A percentile compares a stretch with the other conserved stretches of the same genome.
Evolutionary conservation across 306 rosid genomes (phyloP).

Genomic region (Medicago lupulina): DNA sequence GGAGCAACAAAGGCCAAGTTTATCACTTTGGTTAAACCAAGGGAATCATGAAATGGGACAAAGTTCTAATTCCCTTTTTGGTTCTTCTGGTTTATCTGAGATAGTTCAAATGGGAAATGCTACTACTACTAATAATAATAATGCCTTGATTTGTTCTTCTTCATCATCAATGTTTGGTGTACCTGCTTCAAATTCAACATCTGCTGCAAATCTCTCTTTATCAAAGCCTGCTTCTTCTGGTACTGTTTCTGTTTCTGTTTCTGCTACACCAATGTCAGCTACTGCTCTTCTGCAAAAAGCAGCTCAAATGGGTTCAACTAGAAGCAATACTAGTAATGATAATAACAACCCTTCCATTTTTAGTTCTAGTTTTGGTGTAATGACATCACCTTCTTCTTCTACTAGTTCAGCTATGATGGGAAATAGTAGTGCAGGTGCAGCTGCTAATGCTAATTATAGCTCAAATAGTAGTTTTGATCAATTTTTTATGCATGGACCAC

Average conservation of each 20-base stretch:
- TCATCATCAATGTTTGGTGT: slow-evolving; percentile 48
- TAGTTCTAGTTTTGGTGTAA: slow-evolving; percentile 60
- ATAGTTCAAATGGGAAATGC: slow-evolving; percentile 58
- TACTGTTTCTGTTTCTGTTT: slow-evolving; percentile 23
- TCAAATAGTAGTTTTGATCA: slow-evolving; percentile 49
- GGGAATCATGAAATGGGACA: slow-evolving; percentile 54
- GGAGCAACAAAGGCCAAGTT: slow-evolving; percentile 58
- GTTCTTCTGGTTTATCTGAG: slow-evolving; percentile 54
- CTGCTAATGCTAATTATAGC: too few species aligned
- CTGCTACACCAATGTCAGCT: slow-evolving; percentile 67
- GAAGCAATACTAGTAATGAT: slow-evolving; percentile 21
- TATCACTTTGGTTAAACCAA: slow-evolving; percentile 80
- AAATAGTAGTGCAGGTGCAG: too few species aligned
- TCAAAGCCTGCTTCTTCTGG: slow-evolving; percentile 47
- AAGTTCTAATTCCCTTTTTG: slow-evolving; percentile 45
- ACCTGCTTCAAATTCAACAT: slow-evolving; percentile 47
- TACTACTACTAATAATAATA: slow-evolving; percentile 19
- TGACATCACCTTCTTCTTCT: slow-evolving; percentile 48
- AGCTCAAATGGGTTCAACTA: slow-evolving; percentile 74
- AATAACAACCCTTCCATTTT: slow-evolving; percentile 52
- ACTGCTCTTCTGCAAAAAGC: slow-evolving; percentile 72
- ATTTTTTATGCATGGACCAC: slow-evolving; percentile 47
- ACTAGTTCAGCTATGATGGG: too few species aligned
- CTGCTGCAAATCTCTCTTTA: slow-evolving; percentile 53
- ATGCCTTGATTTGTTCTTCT: slow-evolving; percentile 52